phyloP scores from a whole-genome alignment of 2,329 filamentous ascomycete species.

The Talaromyces verruculosus region DNA sequence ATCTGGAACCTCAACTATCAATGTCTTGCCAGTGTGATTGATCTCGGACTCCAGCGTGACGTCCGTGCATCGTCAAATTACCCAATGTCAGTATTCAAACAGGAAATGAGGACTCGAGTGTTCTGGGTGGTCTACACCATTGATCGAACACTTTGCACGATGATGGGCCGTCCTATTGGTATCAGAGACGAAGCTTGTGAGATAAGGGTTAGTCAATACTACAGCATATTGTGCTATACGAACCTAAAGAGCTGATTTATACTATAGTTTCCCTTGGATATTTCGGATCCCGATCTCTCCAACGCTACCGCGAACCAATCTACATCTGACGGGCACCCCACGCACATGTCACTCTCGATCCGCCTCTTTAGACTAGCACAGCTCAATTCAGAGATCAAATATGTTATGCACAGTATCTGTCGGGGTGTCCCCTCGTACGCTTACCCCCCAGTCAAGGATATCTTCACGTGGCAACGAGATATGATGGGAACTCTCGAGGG shows the following conservation, averaged over 20 bases:
- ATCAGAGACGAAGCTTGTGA: slow-evolving; percentile 58
- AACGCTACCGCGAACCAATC: background rate
- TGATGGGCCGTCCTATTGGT: slow-evolving; percentile 58
- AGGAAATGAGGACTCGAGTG: slow-evolving; percentile 56
- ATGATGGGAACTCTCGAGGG: slow-evolving; percentile 43
- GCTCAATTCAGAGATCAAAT: slow-evolving; percentile 60
- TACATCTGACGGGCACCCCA: slow-evolving; percentile 18
- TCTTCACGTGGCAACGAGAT: slow-evolving; percentile 49
- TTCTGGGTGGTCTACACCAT: slow-evolving; percentile 58
- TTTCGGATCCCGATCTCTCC: slow-evolving; percentile 4
- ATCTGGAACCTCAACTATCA: slow-evolving; percentile 59
- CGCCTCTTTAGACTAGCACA: slow-evolving; percentile 48
- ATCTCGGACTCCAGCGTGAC: slow-evolving; percentile 54
- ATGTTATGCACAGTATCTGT: slow-evolving; percentile 56
- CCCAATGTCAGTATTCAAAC: slow-evolving; percentile 49
- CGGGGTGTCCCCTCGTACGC: slow-evolving; percentile 50
- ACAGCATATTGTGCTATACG: too few relatives aligned
- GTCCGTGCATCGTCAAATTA: slow-evolving; percentile 41
- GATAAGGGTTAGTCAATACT: slow-evolving; percentile 42
- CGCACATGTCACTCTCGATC: slow-evolving; percentile 46
- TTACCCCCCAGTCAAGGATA: slow-evolving; percentile 49
- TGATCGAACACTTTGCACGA: slow-evolving; percentile 55
- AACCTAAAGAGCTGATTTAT: too few relatives aligned
- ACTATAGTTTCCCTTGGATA: slow-evolving; percentile 9
- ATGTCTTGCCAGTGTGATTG: slow-evolving; percentile 53